These are phyloP conservation scores for Termitomyces sp. DNA, from an alignment of 768 basidiomycete species.

Conservation along the genomic window DNA sequence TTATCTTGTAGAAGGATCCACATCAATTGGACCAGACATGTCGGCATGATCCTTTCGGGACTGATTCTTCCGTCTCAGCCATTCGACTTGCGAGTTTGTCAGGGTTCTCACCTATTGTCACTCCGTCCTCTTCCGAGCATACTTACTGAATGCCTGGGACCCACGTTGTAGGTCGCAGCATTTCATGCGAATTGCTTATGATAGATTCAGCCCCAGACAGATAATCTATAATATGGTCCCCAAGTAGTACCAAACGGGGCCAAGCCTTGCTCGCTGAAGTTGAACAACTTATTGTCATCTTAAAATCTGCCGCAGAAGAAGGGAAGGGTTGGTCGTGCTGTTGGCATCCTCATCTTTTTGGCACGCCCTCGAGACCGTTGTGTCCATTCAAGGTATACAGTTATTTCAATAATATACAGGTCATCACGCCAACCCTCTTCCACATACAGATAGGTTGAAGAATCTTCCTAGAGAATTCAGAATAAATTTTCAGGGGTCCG, in stretches of 20 bases:
- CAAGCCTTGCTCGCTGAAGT: too few relatives aligned
- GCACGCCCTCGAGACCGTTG: too few relatives aligned
- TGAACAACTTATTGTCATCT: too few relatives aligned
- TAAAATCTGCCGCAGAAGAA: too few relatives aligned
- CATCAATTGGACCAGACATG: too few relatives aligned
- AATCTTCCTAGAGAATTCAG: conserved; percentile 34
- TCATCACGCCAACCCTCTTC: background rate
- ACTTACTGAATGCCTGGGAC: background rate
- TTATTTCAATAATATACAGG: background rate
- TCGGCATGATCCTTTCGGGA: too few relatives aligned
- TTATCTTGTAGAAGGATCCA: too few relatives aligned
- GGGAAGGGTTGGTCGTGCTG: too few relatives aligned
- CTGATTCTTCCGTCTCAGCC: background rate
- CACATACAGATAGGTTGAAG: conserved; percentile 34
- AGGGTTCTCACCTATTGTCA: conserved; percentile 35
- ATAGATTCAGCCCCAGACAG: conserved; percentile 7
- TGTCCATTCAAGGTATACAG: background rate
- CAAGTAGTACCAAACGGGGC: too few relatives aligned
- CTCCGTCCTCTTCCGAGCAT: too few relatives aligned
- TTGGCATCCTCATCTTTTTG: too few relatives aligned
- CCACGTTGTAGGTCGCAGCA: conserved; percentile 23
- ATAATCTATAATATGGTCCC: too few relatives aligned
- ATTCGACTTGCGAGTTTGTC: conserved; percentile 31
- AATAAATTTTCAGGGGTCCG: conserved; percentile 16
- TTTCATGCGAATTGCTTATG: background rate